These are phyloP conservation scores for Xylaria nigripes DNA, from an alignment of 495 filamentous ascomycete genomes.

Conservation along the genomic window DNA sequence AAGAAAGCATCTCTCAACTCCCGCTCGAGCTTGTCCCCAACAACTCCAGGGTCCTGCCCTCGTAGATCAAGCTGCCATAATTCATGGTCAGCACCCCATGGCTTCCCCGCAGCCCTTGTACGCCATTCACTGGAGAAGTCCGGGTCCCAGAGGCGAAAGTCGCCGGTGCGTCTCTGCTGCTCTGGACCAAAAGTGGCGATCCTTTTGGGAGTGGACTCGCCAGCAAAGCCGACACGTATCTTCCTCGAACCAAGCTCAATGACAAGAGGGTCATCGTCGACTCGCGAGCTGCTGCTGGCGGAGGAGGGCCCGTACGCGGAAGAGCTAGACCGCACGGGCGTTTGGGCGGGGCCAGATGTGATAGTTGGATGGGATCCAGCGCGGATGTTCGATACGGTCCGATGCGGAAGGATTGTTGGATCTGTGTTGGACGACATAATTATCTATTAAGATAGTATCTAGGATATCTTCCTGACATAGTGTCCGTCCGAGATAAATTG, in stretches of 20 bases:
- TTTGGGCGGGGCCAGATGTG: slow-evolving; percentile 38
- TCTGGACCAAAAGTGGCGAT: slow-evolving; percentile 62
- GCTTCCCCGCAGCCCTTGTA: slow-evolving; percentile 35
- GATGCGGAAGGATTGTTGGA: slow-evolving; percentile 33
- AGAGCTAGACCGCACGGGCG: slow-evolving; percentile 49
- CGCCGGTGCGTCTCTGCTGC: slow-evolving; percentile 66
- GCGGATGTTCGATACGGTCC: slow-evolving; percentile 45
- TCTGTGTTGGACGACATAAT: slow-evolving; percentile 26
- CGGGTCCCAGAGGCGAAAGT: slow-evolving; percentile 64
- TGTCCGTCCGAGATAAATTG: neutral
- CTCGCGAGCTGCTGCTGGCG: slow-evolving; percentile 48
- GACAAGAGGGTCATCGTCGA: slow-evolving; percentile 75
- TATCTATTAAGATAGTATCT: neutral
- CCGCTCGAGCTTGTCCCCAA: slow-evolving; percentile 83
- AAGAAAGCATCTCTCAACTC: slow-evolving; percentile 76
- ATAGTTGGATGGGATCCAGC: slow-evolving; percentile 27
- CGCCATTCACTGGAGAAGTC: slow-evolving; percentile 41
- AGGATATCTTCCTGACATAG: slow-evolving; percentile 14
- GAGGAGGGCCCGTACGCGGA: slow-evolving; percentile 66
- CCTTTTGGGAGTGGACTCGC: slow-evolving; percentile 67
- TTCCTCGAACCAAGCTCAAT: slow-evolving; percentile 75
- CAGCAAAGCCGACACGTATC: slow-evolving; percentile 77
- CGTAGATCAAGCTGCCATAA: slow-evolving; percentile 73
- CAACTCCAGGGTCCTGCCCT: slow-evolving; percentile 62
- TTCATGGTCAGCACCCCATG: slow-evolving; percentile 68